Base-by-base conservation (phyloP, 257 asterid species). In the Solanum lycopersicoides region DNA sequence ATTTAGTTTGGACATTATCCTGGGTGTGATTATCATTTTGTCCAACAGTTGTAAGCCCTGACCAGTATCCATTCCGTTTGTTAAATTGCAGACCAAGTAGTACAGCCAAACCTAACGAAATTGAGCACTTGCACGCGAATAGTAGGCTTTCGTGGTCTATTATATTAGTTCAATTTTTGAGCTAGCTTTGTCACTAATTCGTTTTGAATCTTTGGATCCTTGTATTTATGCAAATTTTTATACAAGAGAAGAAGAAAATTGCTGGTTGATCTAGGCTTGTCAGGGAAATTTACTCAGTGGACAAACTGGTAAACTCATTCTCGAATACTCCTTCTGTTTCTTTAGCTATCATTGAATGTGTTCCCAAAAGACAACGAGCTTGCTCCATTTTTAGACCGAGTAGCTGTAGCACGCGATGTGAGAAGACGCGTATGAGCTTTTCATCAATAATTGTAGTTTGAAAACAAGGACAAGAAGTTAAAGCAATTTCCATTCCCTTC, bases 41-140 rank as follows among this genome's bases (percentile, higher is more conserved):
- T n/a, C n/a, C n/a, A n/a, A n/a, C n/a, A n/a, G n/a, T n/a, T n/a
- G 93, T 84, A 65, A 95, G 93, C 34, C 98, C 98, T 1, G 96
- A 91, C 98, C 98, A 95, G 60, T 91, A 92, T 21, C 94, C 93
- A 16, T 93, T 91, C 69, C 88, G 89, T 66, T 86, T 90, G 88
- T 93, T 89, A 60, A 93, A 91, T 73, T 85, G 82, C 88, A 93
- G 32, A 35, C 98, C 95, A 9, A 90, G 84, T 32, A 94, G 90
- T 86, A 92, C 87, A n/a, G 98, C 96, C 39, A 94, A 88, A 37
- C 96, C 92, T 60, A 95, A 59, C 25, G 95, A 91, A 28, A 94
- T 87, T 2, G 98, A 93, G 42, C 96, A 93, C 65, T 92, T 94
- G 88, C 86, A 41, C 21, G 98, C 91, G 28, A 90, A 91, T 82